Percentiles rank a stretch among this genome's conserved stretches.
These are phyloP conservation scores for Picea abies DNA, from an alignment of 83 land plant genomes.

Conservation along the genomic window DNA sequence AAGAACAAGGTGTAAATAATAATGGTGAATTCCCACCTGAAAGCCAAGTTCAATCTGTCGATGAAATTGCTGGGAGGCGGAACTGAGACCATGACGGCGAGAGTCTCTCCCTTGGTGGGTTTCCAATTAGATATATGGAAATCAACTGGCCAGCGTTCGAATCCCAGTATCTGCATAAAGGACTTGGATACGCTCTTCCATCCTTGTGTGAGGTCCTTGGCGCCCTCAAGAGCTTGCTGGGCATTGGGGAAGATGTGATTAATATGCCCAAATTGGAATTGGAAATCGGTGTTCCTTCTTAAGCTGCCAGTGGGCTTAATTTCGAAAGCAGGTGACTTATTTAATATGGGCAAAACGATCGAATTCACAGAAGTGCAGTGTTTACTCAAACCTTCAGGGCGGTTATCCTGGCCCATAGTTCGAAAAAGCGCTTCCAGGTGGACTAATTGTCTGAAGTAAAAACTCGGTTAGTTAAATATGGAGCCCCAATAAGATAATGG, in stretches of 20 bases:
- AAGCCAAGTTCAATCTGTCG: conserved; percentile 16
- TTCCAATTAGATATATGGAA: conserved; percentile 28
- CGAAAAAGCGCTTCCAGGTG: too few relatives aligned
- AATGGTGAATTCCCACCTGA: conserved; percentile 17
- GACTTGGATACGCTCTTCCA: conserved; percentile 11
- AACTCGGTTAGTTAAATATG: too few relatives aligned
- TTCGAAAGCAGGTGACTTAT: too few relatives aligned
- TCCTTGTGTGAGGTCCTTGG: neutral
- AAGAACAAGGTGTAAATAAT: neutral
- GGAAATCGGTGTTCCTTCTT: too few relatives aligned
- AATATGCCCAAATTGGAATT: too few relatives aligned
- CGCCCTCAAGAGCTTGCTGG: neutral
- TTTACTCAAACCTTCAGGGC: too few relatives aligned
- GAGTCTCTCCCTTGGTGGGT: conserved; percentile 32
- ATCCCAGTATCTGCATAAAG: conserved; percentile 14
- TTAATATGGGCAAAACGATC: too few relatives aligned
- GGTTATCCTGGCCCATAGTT: too few relatives aligned
- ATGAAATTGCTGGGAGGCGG: conserved; percentile 15
- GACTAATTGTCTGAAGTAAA: too few relatives aligned
- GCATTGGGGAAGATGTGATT: neutral
- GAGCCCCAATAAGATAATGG: too few relatives aligned
- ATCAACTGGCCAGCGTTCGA: conserved; percentile 14
- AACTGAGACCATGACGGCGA: conserved; percentile 26
- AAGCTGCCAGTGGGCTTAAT: too few relatives aligned
- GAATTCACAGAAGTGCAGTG: too few relatives aligned